Conservation (phyloP, 176 grass and related monocot species). For the Pontederia crassipes region DNA sequence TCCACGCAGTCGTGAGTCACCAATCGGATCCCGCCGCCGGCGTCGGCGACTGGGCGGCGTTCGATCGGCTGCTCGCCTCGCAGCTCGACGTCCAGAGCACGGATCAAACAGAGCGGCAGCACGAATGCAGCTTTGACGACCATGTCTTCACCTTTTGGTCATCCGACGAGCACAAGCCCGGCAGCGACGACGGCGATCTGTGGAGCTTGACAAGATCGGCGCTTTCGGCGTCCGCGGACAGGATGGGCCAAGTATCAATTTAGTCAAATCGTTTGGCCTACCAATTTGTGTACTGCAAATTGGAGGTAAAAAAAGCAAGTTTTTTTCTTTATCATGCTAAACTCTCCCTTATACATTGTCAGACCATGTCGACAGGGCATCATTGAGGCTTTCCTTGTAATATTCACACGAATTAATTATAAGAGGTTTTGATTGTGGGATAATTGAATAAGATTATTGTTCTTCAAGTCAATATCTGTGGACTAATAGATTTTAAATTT, state of each 20-base stretch:
- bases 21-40: no score
- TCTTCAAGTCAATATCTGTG: no score
- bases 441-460: no score
- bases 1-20: background rate
- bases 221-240: background rate
- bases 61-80: conserved; percentile 17
- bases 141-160: background rate
- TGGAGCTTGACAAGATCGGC: background rate
- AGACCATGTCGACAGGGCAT: no score
- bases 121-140: background rate
- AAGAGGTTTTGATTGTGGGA: no score
- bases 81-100: conserved; percentile 46
- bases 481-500: no score
- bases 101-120: conserved; percentile 26
- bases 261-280: background rate
- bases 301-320: no score
- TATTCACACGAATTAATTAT: no score
- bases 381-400: no score
- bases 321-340: no score
- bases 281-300: no score
- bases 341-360: no score
- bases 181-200: background rate
- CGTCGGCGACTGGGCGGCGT: background rate
- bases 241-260: background rate
- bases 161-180: background rate